Base-by-base conservation (phyloP, 2,329 filamentous ascomycete species). In the Shiraia bambusicola region DNA sequence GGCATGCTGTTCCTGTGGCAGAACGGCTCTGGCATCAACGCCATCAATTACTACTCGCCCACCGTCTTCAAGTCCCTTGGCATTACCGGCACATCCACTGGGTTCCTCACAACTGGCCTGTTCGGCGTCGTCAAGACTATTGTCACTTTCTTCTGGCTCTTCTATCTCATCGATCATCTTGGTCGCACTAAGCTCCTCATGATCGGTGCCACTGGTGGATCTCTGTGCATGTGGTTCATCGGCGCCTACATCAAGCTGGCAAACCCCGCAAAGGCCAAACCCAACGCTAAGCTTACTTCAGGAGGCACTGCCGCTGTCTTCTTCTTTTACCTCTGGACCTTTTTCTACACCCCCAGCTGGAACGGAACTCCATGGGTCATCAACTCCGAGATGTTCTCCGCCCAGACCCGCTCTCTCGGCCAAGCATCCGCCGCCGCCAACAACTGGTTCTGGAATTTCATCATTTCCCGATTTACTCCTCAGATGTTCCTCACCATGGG, bases 1-100 rank as follows among this genome's bases (percentile, higher is more conserved):
- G 79, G 79, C 40, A 79, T 87, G 58, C 75, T 92, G 14, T 91
- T 91, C 74, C 72, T 91, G 38, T 89, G 83, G 77, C 87, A 92
- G 67, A 92, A 92, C 56, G 83, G 83, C 35, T 77, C 73, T 3
- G 86, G 86, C 2, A 89, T 89, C 71, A 89, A 89, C 54, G 85
- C 86, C 14, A 61, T 83, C 40, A 83, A 87, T 71, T 89, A 88
- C 72, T 89, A 88, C 70, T 88, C 73, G 1, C 84, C 85, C 0
- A 84, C 79, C 0, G 79, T 88, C 8, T 88, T 89, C 74, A 77
- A 76, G 46, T 79, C 76, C 10, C 78, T 87, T 28, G 83, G 84
- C 11, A 71, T 87, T 11, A 75, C 68, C 1, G 79, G 80, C 4
- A 80, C 77, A 16, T 84, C 78, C 39, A 77, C 76, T 4, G 74